These are phyloP conservation scores for Xylaria hypoxylon DNA, from an alignment of 2,329 filamentous ascomycete genomes.

Conservation along the genomic window DNA sequence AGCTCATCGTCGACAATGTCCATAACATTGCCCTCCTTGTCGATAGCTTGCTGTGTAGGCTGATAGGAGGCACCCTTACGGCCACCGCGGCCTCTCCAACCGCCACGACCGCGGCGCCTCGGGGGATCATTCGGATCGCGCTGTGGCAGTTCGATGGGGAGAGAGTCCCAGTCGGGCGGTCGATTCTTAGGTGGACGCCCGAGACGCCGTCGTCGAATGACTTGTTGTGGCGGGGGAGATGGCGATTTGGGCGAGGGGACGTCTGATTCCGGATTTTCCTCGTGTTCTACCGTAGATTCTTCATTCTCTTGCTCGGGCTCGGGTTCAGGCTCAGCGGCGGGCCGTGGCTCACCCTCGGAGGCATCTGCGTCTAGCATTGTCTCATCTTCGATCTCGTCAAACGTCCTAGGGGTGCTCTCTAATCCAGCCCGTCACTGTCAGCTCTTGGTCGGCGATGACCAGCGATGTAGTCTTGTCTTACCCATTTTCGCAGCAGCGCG, in stretches of 20 bases:
- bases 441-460: background rate
- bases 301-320: slow-evolving; percentile 57
- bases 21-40: slow-evolving; percentile 92
- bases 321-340: slow-evolving; percentile 36
- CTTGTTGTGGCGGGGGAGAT: slow-evolving; percentile 67
- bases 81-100: slow-evolving; percentile 76
- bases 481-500: slow-evolving; percentile 53
- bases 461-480: background rate
- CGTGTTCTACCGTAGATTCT: slow-evolving; percentile 52
- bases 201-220: slow-evolving; percentile 80
- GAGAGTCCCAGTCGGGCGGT: slow-evolving; percentile 80
- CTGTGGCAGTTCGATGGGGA: slow-evolving; percentile 64
- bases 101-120: slow-evolving; percentile 73
- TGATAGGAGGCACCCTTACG: slow-evolving; percentile 76
- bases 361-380: slow-evolving; percentile 63
- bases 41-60: slow-evolving; percentile 86
- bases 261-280: slow-evolving; percentile 52
- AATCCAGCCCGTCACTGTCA: slow-evolving; percentile 20
- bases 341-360: slow-evolving; percentile 46
- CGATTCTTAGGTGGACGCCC: slow-evolving; percentile 88
- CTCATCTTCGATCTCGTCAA: slow-evolving; percentile 63
- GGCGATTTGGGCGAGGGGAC: slow-evolving; percentile 62
- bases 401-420: slow-evolving; percentile 63
- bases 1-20: slow-evolving; percentile 94
- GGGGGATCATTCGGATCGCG: slow-evolving; percentile 68